phyloP scores from a whole-genome alignment of 2,329 filamentous ascomycete species.

The Chaetomiaceae sp. region DNA sequence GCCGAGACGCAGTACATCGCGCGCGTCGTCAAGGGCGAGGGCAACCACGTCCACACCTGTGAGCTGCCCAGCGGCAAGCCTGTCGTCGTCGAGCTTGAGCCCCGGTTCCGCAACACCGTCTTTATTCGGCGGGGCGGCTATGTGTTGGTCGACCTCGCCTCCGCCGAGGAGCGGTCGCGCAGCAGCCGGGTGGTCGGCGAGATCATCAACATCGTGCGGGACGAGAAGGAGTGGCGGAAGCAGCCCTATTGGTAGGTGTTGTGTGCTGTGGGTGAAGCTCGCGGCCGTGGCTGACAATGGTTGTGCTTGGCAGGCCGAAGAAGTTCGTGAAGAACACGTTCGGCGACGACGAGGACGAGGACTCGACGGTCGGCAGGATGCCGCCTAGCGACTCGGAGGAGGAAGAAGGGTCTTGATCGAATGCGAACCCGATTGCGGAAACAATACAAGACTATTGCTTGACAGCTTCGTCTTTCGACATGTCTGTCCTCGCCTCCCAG shows the following conservation, averaged over 20 bases:
- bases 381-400: conserved; percentile 70
- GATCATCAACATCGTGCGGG: conserved; percentile 86
- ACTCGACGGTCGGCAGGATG: conserved; percentile 78
- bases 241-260: conserved; percentile 68
- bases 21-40: conserved; percentile 72
- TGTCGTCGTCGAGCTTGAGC: conserved; percentile 72
- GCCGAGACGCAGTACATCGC: conserved; percentile 63
- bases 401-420: conserved; percentile 45
- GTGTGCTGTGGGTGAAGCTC: background rate
- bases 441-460: conserved; percentile 13
- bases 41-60: conserved; percentile 84
- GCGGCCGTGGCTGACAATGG: conserved; percentile 13
- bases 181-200: conserved; percentile 79
- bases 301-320: conserved; percentile 55
- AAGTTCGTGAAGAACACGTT: conserved; percentile 66
- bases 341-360: conserved; percentile 61
- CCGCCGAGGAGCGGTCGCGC: conserved; percentile 47
- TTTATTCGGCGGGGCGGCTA: conserved; percentile 89
- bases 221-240: conserved; percentile 90
- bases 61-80: conserved; percentile 60
- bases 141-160: conserved; percentile 69
- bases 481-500: conserved; percentile 6
- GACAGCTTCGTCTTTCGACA: conserved; percentile 16
- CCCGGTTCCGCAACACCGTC: conserved; percentile 83
- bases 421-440: background rate